Conservation (phyloP, 2,329 filamentous ascomycete species). For the Venturia aucupariae region DNA sequence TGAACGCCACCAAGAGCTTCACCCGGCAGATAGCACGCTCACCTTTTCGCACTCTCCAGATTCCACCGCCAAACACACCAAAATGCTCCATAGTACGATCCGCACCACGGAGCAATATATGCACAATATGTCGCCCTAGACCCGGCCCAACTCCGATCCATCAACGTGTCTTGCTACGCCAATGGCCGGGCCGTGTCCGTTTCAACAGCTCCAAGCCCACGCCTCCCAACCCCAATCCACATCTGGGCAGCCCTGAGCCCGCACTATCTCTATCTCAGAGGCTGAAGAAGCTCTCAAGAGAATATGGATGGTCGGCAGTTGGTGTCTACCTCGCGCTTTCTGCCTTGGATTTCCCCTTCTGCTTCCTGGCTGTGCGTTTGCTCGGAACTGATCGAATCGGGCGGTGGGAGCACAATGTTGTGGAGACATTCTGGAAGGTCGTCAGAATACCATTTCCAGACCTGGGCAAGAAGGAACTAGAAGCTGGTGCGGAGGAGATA, state of each 20-base stretch:
- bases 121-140: background rate
- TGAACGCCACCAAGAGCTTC: background rate
- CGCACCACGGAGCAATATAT: background rate
- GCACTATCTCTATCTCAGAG: constrained; percentile 54
- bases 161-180: background rate
- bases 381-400: constrained; percentile 83
- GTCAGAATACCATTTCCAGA: constrained; percentile 12
- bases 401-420: constrained; percentile 58
- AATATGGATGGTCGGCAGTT: constrained; percentile 89
- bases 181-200: background rate
- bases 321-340: constrained; percentile 84
- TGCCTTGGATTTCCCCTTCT: constrained; percentile 87
- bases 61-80: background rate
- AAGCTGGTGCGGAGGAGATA: background rate
- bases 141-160: background rate
- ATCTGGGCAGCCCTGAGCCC: constrained; percentile 31
- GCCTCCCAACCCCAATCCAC: constrained; percentile 28
- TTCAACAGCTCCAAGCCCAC: constrained; percentile 5
- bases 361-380: constrained; percentile 75
- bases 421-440: constrained; percentile 28
- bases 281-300: constrained; percentile 73
- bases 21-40: background rate
- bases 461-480: background rate
- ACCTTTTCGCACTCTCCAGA: background rate
- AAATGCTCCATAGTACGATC: background rate